Conservation (phyloP, 2,329 filamentous ascomycete genomes). For the Sporothrix euskadiensis region DNA sequence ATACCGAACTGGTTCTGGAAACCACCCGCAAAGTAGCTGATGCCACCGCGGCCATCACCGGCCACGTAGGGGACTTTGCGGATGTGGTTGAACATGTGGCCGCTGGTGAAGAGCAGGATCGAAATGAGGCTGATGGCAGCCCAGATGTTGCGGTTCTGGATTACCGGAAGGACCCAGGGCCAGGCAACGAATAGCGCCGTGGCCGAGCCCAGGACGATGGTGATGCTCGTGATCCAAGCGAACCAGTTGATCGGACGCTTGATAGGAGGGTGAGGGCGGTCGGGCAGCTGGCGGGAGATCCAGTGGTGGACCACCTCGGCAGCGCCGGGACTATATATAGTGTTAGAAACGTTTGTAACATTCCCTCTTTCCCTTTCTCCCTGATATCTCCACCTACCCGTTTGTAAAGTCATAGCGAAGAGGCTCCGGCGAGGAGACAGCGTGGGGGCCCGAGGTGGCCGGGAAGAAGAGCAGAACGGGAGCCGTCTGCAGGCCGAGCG, state of each 20-base stretch:
- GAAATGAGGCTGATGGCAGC: constrained; percentile 83
- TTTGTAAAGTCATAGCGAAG: constrained; percentile 80
- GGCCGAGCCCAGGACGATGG: constrained; percentile 66
- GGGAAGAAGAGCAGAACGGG: constrained; percentile 86
- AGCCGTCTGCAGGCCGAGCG: constrained; percentile 91
- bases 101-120: constrained; percentile 90
- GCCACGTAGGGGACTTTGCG: constrained; percentile 91
- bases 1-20: constrained; percentile 94
- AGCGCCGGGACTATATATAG: constrained; percentile 58
- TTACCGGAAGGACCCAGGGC: constrained; percentile 75
- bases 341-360: not conserved
- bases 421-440: constrained; percentile 67
- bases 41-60: constrained; percentile 78
- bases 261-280: constrained; percentile 73
- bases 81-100: constrained; percentile 99
- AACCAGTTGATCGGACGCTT: constrained; percentile 85
- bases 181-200: constrained; percentile 71
- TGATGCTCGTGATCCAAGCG: constrained; percentile 67
- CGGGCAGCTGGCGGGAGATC: constrained; percentile 76
- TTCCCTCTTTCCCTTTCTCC: not conserved
- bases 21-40: constrained; percentile 85
- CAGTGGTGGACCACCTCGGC: constrained; percentile 79
- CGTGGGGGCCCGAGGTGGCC: constrained; percentile 78
- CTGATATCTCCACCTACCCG: constrained; percentile 57
- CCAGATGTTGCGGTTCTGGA: constrained; percentile 93